Evolutionary conservation across 2,329 filamentous ascomycete genomes (phyloP), one percentile per base, ranked within the genome.

Genomic region (Neofusicoccum ribis): DNA sequence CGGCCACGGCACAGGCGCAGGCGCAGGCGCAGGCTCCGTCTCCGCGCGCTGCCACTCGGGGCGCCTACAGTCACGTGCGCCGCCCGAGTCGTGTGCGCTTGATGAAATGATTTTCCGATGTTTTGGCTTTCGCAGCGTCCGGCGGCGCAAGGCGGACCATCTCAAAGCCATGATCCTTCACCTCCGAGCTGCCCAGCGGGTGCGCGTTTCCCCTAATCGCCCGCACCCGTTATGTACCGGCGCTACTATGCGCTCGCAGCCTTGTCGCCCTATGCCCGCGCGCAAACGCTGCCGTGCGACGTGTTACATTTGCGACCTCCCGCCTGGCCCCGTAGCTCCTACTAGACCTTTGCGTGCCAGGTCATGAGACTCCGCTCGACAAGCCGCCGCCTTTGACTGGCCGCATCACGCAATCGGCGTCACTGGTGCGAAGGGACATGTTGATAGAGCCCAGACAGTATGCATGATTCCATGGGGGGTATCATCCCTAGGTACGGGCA

Each of bases 401-500:
- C 3, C 39, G 39, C 20, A 36, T 20, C 17, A 12, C 9, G 17
- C 52, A 15, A 36, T 43, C 23, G 5, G 37, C 27, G 15, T 60
- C 56, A 60, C 43, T 20, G 43, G 41, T 47, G 56, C 56, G n/a
- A 60, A 27, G 7, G 27, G 56, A 47, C 27, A 37, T 31, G 39
- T 47, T 46, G 56, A 47, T 60, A 47, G 56, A 60, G 43, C 56
- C 56, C 56, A 47, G 56, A 60, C 41, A 51, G n/a, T 43, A 60
- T 65, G 46, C 52, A 47, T 52, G 44, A 60, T 51, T 65, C 46
- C 54, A 60, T 65, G 37, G 44, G 58, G 27, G 62, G 63, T 60
- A 65, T 65, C 54, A 65, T 65, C 62, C 61, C 56, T 54, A 54
- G 61, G 61, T 54, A 54, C 61, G 62, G 17, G 51, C 50, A 58